phyloP scores from a whole-genome alignment of 495 filamentous ascomycete species.

The Aspergillus cristatus region DNA sequence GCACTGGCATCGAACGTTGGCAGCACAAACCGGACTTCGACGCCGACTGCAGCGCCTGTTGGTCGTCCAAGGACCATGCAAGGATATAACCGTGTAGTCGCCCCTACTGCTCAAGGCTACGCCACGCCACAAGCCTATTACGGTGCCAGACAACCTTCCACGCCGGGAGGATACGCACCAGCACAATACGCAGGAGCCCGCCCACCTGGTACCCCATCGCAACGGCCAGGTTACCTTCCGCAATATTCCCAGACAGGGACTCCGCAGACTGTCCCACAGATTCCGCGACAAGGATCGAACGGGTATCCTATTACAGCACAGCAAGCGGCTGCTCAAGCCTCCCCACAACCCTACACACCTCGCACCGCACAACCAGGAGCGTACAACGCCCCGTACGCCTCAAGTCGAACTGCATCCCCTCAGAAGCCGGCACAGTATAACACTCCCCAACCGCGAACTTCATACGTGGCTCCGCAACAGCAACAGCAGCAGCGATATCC shows the following conservation, averaged over 20 bases:
- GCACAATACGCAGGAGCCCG: conserved; percentile 25
- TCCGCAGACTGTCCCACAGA: conserved; percentile 29
- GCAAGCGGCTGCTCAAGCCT: conserved; percentile 23
- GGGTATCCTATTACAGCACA: conserved; percentile 30
- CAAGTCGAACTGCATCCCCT: conserved; percentile 26
- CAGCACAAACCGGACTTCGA: conserved; percentile 21
- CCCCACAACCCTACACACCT: conserved; percentile 32
- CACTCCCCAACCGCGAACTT: conserved; percentile 14
- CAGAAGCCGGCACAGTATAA: conserved; percentile 22
- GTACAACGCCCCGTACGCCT: conserved; percentile 29
- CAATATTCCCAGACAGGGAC: conserved; percentile 26
- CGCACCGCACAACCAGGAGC: conserved; percentile 30
- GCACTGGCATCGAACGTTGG: conserved; percentile 18
- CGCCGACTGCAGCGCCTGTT: conserved; percentile 14
- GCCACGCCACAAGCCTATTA: conserved; percentile 34
- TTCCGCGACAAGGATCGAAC: conserved; percentile 32
- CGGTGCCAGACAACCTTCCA: conserved; percentile 29
- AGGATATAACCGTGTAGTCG: conserved; percentile 29
- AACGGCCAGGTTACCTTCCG: conserved; percentile 27
- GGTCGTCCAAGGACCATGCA: conserved; percentile 24
- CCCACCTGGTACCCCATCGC: conserved; percentile 35
- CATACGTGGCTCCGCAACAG: conserved; percentile 18
- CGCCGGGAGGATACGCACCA: conserved; percentile 23
- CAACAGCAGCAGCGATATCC: conserved; percentile 18
- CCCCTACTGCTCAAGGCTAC: conserved; percentile 21